phyloP scores from a whole-genome alignment of 108 stramenopile genomes.

The Hondaea fermentalgiana region DNA sequence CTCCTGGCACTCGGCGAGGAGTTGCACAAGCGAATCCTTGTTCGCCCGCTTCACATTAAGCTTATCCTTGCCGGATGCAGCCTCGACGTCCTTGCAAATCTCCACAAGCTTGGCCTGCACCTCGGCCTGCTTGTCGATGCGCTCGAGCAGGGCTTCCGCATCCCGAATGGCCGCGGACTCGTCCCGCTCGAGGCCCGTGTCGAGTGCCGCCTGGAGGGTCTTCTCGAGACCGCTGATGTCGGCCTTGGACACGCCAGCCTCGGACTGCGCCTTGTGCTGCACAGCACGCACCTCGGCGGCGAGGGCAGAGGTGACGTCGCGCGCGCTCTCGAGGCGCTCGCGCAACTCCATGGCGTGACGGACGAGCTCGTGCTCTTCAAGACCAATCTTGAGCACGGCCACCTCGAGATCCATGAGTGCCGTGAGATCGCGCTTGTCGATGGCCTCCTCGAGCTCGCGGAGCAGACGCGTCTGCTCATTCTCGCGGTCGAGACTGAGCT shows the following conservation, averaged over 20 bases:
- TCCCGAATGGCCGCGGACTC: not conserved
- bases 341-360: not conserved
- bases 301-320: not conserved
- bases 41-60: conserved; percentile 36
- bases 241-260: not conserved
- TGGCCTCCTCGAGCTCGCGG: conserved; percentile 6
- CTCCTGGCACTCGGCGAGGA: conserved; percentile 44
- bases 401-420: not conserved
- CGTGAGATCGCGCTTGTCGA: not conserved
- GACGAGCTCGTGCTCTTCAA: not conserved
- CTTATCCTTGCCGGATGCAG: conserved; percentile 16
- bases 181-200: not conserved
- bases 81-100: not conserved
- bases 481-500: not conserved
- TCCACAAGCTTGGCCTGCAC: conserved; percentile 5
- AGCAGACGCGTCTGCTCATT: not conserved
- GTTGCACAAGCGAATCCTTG: not conserved
- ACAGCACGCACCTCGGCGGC: not conserved
- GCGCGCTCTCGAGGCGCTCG: not conserved
- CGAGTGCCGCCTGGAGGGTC: not conserved
- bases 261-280: not conserved
- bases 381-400: not conserved
- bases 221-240: not conserved
- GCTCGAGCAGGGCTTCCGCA: not conserved
- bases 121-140: not conserved